Percentiles rank a stretch among this genome's conserved stretches.
Evolutionary conservation across 1,139 yeast species (phyloP).

Genomic region (Taphrina betulina): DNA sequence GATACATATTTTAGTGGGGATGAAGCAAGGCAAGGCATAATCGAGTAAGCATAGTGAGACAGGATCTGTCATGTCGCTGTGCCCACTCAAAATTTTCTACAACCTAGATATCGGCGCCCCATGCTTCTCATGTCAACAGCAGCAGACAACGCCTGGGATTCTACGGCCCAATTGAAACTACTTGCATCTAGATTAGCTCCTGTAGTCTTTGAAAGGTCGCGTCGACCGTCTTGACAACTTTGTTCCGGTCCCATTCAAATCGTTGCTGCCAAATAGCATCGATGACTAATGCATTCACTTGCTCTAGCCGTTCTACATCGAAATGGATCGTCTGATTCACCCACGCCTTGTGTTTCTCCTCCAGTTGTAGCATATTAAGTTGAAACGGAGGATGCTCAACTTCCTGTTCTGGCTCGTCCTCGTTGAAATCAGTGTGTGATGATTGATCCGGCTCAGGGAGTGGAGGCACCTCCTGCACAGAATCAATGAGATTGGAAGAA

Average conservation of each 20-base stretch:
- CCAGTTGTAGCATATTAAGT: conserved; percentile 45
- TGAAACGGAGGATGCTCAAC: conserved; percentile 40
- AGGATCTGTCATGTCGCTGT: too few relatives aligned
- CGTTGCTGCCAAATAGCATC: conserved; percentile 75
- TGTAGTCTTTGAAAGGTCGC: too few relatives aligned
- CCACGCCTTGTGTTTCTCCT: conserved; percentile 43
- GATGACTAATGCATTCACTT: conserved; percentile 66
- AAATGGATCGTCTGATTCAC: conserved; percentile 50
- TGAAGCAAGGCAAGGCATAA: too few relatives aligned
- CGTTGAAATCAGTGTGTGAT: not conserved
- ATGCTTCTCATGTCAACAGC: too few relatives aligned
- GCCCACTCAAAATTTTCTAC: too few relatives aligned
- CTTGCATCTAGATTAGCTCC: too few relatives aligned
- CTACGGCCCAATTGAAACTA: too few relatives aligned
- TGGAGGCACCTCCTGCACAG: not conserved
- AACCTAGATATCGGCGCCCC: too few relatives aligned
- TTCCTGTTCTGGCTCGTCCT: not conserved
- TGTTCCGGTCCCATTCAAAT: conserved; percentile 60
- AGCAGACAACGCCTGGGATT: too few relatives aligned
- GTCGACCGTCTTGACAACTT: not conserved
- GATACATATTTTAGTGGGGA: too few relatives aligned
- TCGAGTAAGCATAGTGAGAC: too few relatives aligned
- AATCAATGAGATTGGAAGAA: too few relatives aligned
- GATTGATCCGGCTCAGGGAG: not conserved
- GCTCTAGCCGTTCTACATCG: conserved; percentile 72